phyloP scores from a whole-genome alignment of 495 filamentous ascomycete genomes.

The Talaromyces nanjingensis region DNA sequence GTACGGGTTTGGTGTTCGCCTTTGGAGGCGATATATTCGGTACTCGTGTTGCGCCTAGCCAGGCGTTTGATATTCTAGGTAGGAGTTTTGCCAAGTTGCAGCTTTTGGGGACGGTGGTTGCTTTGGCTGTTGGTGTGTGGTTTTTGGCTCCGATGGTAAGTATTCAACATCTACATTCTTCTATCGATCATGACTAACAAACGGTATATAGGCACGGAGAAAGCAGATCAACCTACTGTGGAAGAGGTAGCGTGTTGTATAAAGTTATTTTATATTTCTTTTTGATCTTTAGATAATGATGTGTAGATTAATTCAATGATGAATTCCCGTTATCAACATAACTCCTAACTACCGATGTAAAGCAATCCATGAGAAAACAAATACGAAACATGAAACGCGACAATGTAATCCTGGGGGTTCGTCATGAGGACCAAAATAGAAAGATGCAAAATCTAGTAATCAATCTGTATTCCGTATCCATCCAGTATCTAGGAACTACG shows the following conservation, averaged over 20 bases:
- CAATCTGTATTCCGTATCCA: background rate
- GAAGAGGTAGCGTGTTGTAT: constrained; percentile 18
- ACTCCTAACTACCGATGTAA: background rate
- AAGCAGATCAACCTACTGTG: constrained; percentile 38
- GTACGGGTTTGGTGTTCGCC: constrained; percentile 84
- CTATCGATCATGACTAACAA: constrained; percentile 11
- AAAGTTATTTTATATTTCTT: background rate
- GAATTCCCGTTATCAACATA: background rate
- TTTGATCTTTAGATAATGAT: background rate
- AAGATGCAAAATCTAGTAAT: background rate
- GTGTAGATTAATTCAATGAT: background rate
- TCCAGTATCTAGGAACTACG: background rate
- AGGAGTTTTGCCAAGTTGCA: constrained; percentile 89
- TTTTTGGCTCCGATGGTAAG: constrained; percentile 82
- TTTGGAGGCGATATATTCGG: constrained; percentile 85
- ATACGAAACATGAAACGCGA: background rate
- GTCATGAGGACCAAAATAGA: background rate
- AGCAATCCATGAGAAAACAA: background rate
- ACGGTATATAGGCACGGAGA: constrained; percentile 24
- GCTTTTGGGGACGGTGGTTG: constrained; percentile 74
- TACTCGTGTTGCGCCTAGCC: constrained; percentile 74
- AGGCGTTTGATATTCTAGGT: constrained; percentile 84
- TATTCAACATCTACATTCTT: background rate
- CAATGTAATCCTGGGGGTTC: background rate
- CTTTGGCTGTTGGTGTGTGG: constrained; percentile 63